Evolutionary conservation across 345 rosid species (phyloP), one percentile per base, ranked within the genome.

Genomic region (Sonneratia alba): DNA sequence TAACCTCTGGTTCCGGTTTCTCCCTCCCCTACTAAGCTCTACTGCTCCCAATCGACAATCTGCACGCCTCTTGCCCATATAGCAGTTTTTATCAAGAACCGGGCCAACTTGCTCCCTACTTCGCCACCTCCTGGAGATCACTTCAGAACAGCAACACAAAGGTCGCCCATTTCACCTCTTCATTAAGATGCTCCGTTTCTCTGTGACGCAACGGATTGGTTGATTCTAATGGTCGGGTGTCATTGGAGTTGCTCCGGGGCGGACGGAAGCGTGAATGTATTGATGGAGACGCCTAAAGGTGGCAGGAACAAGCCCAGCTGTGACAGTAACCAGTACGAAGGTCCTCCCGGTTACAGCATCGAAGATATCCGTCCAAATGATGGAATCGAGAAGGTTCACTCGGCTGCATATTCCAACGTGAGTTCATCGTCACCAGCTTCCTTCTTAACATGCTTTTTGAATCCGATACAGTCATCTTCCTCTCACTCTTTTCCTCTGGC

Each of bases 301-400:
- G 90, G 97, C 66, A 78, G 73, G 27, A 87, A 83, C 80, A 87
- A 85, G 42, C 77, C 83, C 15, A 79, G 77, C 18, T 76, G 83
- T 74, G 69, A 80, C 9, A 43, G 32, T 53, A 71, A 73, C 37
- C 85, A 76, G 48, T 87, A 89, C 89, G 97, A 91, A 86, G 87
- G 73, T 66, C 94, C 97, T 34, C 88, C 89, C 71, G 94, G 92
- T 43, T 91, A 91, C 87, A 84, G 85, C 88, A 89, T 89, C 81
- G 97, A 91, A 89, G 92, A 91, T 84, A 82, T 91, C 82, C 92
- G 94, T 77, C 97, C 97, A 15, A 76, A 70, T 87, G 97, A 94
- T 75, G 97, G 97, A 78, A 83, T 86, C 77, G 83, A 91, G 76
- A 91, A 89, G 83, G 89, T 91, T 91, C 83, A 85, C 78, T 89